Evolutionary conservation across 2,329 filamentous ascomycete genomes (phyloP), one percentile per base, ranked within the genome.

Genomic region (Pseudogymnoascus sp.): DNA sequence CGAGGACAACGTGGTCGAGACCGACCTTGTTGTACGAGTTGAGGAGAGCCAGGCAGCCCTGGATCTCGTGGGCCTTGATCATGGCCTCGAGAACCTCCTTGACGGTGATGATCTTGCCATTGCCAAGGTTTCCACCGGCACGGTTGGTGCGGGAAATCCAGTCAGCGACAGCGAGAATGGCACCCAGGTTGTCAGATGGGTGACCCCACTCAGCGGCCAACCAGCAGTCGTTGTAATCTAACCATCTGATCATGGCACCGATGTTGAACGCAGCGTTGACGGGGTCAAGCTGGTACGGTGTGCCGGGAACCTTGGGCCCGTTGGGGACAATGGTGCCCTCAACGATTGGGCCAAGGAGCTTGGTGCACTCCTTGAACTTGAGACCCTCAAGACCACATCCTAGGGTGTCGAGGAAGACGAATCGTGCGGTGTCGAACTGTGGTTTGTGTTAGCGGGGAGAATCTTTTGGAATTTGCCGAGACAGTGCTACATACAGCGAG

Each of bases 201-300:
- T 99, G 94, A 61, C 94, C 94, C 94, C 94, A 99, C 79, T 99
- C 94, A 60, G 94, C 94, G 45, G 92, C 94, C 65, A 97, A 82
- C 94, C 92, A 99, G 84, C 94, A 97, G 82, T 99, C 94, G 75
- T 99, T 99, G 83, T 97, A 99, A 79, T 99, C 94, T 70, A 99
- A 84, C 94, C 94, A 99, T 72, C 94, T 84, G 78, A 99, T 96
- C 87, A 96, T 95, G 70, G 94, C 89, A 69, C 94, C 94, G 69
- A 99, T 97, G 82, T 97, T 97, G 84, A 99, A 97, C 65, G 94
- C 94, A 64, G 88, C 94, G 70, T 92, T 92, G 72, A 97, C 85
- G 37, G 94, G 94, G 74, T 97, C 94, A 67, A 99, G 85, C 76
- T 95, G 87, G 78, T 92, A 97, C 67, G 88, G 84, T 30, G 94